Percentiles rank a stretch among this genome's conserved stretches.
Evolutionary conservation across 345 rosid genomes (phyloP).

Genomic region (Citropsis articulata): DNA sequence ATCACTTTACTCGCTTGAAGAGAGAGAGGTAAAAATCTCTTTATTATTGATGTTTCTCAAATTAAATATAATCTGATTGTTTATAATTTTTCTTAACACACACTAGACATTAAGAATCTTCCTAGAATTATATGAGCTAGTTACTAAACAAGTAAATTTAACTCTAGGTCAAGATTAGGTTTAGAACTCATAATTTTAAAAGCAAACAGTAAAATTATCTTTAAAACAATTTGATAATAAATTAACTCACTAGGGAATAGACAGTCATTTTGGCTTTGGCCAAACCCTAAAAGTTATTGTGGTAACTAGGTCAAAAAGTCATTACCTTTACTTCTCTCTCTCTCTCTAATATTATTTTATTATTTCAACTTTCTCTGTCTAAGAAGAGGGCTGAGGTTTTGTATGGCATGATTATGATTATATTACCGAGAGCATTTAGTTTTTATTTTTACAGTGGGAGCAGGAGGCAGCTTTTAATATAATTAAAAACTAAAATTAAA

Average conservation of each 20-base stretch:
- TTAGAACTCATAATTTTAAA: background rate
- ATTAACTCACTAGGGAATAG: background rate
- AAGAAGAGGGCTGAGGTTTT: conserved; percentile 16
- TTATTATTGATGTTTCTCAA: too few species aligned
- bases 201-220: background rate
- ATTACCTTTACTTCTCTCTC: background rate
- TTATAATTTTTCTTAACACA: background rate
- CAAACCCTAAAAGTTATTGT: conserved; percentile 12
- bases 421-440: conserved; percentile 41
- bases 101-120: background rate
- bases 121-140: background rate
- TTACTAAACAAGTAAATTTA: background rate
- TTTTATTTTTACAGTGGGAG: conserved; percentile 26
- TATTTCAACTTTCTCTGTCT: conserved; percentile 1
- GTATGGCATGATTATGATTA: conserved; percentile 36
- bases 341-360: background rate
- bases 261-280: background rate
- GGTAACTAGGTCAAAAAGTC: conserved; percentile 34
- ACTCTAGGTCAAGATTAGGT: background rate
- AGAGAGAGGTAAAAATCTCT: too few species aligned
- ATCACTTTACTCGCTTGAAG: too few species aligned
- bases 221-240: background rate
- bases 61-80: too few species aligned
- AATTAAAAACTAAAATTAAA: background rate
- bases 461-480: conserved; percentile 16